phyloP scores from a whole-genome alignment of 2,329 filamentous ascomycete genomes.

The Exserohilum rostratum region DNA sequence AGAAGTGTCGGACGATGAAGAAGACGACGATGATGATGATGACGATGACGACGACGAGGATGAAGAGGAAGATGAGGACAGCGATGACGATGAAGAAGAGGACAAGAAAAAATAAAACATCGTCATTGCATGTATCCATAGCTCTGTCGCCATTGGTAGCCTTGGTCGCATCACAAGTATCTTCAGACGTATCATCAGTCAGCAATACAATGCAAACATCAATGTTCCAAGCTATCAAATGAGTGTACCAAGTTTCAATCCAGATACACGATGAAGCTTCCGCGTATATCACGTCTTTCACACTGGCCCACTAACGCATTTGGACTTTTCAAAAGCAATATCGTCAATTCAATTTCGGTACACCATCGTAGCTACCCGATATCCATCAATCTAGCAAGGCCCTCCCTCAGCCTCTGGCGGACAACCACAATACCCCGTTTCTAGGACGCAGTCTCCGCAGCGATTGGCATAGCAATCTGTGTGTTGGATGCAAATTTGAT shows the following conservation, averaged over 20 bases:
- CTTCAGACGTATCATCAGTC: background rate
- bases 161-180: background rate
- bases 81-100: constrained; percentile 2
- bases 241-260: background rate
- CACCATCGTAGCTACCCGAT: too few relatives aligned
- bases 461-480: background rate
- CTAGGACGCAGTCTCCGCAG: background rate
- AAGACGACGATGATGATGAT: constrained; percentile 43
- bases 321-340: too few relatives aligned
- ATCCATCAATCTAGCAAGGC: background rate
- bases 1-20: constrained; percentile 51
- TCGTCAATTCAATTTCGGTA: too few relatives aligned
- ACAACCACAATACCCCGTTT: background rate
- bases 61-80: constrained; percentile 11
- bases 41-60: constrained; percentile 31
- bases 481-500: background rate
- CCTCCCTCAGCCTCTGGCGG: background rate
- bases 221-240: background rate
- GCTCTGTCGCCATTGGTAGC: background rate
- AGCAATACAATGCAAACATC: background rate
- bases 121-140: background rate
- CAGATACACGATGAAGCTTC: too few relatives aligned
- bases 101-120: background rate
- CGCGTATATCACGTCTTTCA: too few relatives aligned
- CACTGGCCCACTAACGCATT: too few relatives aligned